Percentiles rank a stretch among this genome's conserved stretches.
These are phyloP conservation scores for Lepidium africanum DNA, from an alignment of 345 rosid species.

Conservation along the genomic window DNA sequence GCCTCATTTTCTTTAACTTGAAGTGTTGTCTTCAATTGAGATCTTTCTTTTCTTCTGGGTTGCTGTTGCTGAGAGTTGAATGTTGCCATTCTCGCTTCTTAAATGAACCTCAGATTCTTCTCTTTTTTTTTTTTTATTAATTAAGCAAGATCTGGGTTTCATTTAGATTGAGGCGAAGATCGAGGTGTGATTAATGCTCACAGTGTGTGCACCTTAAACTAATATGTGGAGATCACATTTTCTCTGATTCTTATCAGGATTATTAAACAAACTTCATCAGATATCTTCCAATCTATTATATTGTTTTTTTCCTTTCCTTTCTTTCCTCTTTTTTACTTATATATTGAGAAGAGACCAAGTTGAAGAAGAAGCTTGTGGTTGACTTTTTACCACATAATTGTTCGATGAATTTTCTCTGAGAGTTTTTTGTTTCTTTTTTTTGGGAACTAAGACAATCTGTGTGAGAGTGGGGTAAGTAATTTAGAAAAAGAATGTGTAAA, in stretches of 20 bases:
- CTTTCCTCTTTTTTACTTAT: not conserved
- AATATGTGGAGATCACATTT: slow-evolving; percentile 7
- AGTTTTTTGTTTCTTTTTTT: not conserved
- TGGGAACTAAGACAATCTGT: not conserved
- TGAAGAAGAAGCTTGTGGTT: not conserved
- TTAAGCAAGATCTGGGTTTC: slow-evolving; percentile 14
- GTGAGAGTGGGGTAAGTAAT: not conserved
- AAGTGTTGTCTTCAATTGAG: slow-evolving; percentile 10
- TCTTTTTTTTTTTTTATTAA: not conserved
- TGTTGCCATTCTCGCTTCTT: not conserved
- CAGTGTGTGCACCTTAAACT: not conserved
- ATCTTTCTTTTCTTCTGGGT: slow-evolving; percentile 1
- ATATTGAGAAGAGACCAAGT: not conserved
- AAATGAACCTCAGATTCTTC: slow-evolving; percentile 1
- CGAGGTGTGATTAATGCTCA: slow-evolving; percentile 19
- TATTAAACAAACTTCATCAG: not conserved
- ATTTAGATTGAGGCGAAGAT: slow-evolving; percentile 1
- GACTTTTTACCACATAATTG: not conserved
- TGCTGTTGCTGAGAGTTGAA: slow-evolving; percentile 11
- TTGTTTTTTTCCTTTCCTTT: not conserved
- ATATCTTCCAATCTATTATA: not conserved
- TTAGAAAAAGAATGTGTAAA: slow-evolving; percentile 26
- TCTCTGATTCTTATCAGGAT: not conserved
- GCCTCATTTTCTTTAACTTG: not conserved
- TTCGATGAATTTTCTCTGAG: slow-evolving; percentile 24